Conservation (phyloP, 108 stramenopile species). For the Cyclotella atomus region DNA sequence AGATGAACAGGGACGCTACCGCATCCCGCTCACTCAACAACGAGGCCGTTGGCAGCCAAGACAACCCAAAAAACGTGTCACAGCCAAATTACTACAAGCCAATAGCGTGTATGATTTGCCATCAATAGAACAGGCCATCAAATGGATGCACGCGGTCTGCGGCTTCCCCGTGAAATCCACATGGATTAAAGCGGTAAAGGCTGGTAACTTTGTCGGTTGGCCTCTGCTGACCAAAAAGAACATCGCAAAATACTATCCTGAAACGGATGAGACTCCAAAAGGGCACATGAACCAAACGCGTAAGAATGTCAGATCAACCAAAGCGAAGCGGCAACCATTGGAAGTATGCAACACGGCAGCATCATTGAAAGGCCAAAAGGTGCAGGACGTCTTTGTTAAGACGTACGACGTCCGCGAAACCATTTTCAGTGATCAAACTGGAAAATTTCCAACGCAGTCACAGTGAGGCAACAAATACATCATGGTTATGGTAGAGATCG, state of each 20-base stretch:
- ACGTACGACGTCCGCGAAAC: background rate
- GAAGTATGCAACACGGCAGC: background rate
- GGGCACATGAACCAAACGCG: constrained; percentile 2
- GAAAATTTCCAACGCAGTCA: background rate
- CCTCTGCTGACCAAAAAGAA: background rate
- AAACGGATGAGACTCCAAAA: background rate
- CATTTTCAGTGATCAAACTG: background rate
- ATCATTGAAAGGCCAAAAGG: background rate
- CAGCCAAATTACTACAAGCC: background rate
- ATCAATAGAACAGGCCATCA: background rate
- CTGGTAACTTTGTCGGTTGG: constrained; percentile 6
- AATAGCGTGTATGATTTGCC: background rate
- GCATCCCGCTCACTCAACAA: background rate
- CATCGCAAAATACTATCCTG: constrained; percentile 3
- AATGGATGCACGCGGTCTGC: constrained; percentile 5
- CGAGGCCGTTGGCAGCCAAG: background rate
- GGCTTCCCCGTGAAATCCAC: constrained; percentile 5
- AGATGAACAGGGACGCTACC: background rate
- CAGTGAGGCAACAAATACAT: background rate
- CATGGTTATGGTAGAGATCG: no score
- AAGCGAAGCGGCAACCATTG: background rate
- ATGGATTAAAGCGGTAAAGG: constrained; percentile 1
- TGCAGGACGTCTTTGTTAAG: background rate
- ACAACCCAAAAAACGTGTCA: background rate
- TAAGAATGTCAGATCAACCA: background rate